Percentiles rank a stretch among this genome's conserved stretches.
Evolutionary conservation across 345 rosid species (phyloP).

Genomic region (Citrus sp.): DNA sequence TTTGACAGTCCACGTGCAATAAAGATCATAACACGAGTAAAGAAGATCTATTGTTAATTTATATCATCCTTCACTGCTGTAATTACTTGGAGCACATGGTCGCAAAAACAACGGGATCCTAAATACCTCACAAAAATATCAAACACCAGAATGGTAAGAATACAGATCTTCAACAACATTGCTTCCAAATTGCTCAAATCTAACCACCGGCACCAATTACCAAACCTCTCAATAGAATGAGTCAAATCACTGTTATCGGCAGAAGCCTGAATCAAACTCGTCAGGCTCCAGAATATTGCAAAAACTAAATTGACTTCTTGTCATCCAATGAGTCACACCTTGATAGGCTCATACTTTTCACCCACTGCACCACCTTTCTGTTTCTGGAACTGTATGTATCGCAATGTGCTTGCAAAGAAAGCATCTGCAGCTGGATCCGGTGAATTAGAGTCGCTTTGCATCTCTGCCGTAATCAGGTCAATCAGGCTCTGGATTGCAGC

Average conservation of each 20-base stretch:
- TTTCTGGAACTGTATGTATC: conserved; percentile 87
- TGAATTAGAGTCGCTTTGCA: conserved; percentile 67
- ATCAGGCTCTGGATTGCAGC: conserved; percentile 78
- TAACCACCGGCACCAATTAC: neutral
- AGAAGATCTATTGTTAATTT: neutral
- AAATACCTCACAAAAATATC: neutral
- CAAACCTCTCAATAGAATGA: neutral
- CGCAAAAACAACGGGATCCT: no score
- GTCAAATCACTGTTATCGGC: neutral
- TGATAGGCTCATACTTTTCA: conserved; percentile 72
- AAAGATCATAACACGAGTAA: neutral
- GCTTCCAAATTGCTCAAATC: neutral
- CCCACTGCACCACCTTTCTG: conserved; percentile 90
- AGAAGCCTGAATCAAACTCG: neutral
- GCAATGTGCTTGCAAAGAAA: conserved; percentile 67
- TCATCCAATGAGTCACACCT: conserved; percentile 37
- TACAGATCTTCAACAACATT: neutral
- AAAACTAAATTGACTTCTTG: neutral
- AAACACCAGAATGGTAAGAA: neutral
- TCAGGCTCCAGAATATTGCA: neutral
- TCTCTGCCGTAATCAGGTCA: conserved; percentile 67
- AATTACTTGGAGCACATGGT: no score
- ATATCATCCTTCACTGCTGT: neutral
- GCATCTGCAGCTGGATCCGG: conserved; percentile 73
- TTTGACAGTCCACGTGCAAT: neutral